Percentiles rank a stretch among this genome's conserved stretches.
phyloP scores from a whole-genome alignment of 805 yeast genomes.

The Candida fluviatilis region DNA sequence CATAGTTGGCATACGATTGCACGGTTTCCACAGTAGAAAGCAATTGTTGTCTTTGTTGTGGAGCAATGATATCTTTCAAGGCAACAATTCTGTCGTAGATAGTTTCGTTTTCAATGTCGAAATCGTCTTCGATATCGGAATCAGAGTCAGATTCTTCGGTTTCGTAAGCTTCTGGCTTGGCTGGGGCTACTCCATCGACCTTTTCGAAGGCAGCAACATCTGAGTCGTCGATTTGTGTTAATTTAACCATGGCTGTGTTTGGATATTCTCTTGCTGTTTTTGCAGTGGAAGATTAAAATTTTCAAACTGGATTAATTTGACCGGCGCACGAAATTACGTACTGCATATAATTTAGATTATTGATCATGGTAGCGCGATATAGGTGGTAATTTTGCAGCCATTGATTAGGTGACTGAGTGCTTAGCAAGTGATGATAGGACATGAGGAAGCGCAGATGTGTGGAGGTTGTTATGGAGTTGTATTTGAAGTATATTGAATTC shows the following conservation, averaged over 20 bases:
- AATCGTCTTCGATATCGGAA: slow-evolving; percentile 62
- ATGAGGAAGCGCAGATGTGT: no score
- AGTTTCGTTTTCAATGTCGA: slow-evolving; percentile 76
- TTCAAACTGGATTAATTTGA: no score
- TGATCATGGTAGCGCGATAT: no score
- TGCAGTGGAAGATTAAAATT: not conserved
- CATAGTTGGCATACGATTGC: slow-evolving; percentile 31
- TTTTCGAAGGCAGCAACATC: slow-evolving; percentile 35
- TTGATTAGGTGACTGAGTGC: no score
- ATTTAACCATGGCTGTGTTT: slow-evolving; percentile 55
- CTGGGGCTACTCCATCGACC: slow-evolving; percentile 26
- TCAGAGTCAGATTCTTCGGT: slow-evolving; percentile 40
- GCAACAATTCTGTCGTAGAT: slow-evolving; percentile 85
- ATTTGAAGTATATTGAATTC: no score
- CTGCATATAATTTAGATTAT: no score
- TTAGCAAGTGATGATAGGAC: no score
- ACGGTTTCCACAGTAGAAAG: slow-evolving; percentile 29
- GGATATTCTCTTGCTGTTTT: slow-evolving; percentile 1
- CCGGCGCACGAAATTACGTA: no score
- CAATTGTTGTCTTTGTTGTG: slow-evolving; percentile 62
- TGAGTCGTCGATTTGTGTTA: slow-evolving; percentile 68
- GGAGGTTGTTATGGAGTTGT: no score
- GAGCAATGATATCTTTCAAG: slow-evolving; percentile 86
- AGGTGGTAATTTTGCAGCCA: no score
- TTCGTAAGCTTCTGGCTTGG: slow-evolving; percentile 22